These are phyloP conservation scores for Camellia lanceoleosa DNA, from an alignment of 148 eudicot genomes.

Conservation along the genomic window DNA sequence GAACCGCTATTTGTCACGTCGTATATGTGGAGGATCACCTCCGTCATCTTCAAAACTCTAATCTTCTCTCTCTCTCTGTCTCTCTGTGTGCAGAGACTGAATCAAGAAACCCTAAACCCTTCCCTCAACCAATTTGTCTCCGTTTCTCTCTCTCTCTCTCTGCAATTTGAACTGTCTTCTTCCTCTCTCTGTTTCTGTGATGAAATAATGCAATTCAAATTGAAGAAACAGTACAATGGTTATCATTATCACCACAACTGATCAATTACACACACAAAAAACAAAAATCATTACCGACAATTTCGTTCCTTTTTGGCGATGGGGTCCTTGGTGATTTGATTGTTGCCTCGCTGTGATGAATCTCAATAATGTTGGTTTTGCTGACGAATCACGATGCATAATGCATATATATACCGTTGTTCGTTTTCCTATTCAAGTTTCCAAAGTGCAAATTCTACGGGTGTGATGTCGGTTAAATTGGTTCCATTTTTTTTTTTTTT, in stretches of 20 bases:
- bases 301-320: background rate
- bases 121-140: background rate
- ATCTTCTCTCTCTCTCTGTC: background rate
- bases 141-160: background rate
- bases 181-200: background rate
- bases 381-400: background rate
- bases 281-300: background rate
- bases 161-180: background rate
- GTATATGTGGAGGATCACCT: constrained; percentile 68
- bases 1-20: constrained; percentile 85
- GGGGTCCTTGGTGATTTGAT: background rate
- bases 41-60: constrained; percentile 41
- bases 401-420: too few relatives aligned
- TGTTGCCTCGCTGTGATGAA: constrained; percentile 4
- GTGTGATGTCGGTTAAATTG: too few relatives aligned
- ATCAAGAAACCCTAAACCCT: constrained; percentile 17
- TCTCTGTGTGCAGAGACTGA: background rate
- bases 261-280: background rate
- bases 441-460: too few relatives aligned
- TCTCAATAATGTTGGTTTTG: background rate
- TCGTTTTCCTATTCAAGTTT: too few relatives aligned
- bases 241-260: background rate
- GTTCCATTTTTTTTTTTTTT: too few relatives aligned
- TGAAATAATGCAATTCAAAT: background rate
- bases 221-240: background rate